Evolutionary conservation across 2,329 filamentous ascomycete genomes (phyloP), one percentile per base, ranked within the genome.

Genomic region (Claviceps pusilla): DNA sequence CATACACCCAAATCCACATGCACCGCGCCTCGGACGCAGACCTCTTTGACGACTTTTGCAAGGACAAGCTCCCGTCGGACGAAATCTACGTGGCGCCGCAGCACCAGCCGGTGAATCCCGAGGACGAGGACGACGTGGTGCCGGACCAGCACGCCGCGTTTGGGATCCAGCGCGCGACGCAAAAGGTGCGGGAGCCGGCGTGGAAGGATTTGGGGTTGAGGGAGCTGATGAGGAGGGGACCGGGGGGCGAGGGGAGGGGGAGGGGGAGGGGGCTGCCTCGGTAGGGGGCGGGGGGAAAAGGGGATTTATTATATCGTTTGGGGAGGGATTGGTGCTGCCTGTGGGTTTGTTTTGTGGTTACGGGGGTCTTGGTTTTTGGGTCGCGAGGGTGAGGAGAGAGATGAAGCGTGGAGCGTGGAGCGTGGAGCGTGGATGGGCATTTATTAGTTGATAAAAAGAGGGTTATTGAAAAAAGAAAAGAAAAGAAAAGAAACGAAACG

Each of bases 111-210:
- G 76, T 89, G 64, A 91, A 93, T 66, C 87, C 88, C 0, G 87
- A 93, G 68, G 87, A 93, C 66, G 87, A 93, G 69, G 88, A 93
- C 64, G 87, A 93, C 64, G 85, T 93, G 4, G 87, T 93, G 4
- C 87, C 88, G 0, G 87, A 93, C 68, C 87, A 93, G 70, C 87
- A 93, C 65, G 87, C 87, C 12, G 88, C 87, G 0, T 93, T 93
- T 66, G 88, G 87, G 43, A 93, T 94, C 62, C 82, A 87, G 67
- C 79, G 86, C 60, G 87, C 87, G 10, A 90, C 86, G 16, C 84
- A 89, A 70, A 78, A 78, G 59, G 76, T 74, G 61, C 78, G 77
- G 62, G 86, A 89, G 69, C 76, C 84, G 1, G 82, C 82, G 7
- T 94, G 87, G 87, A 84, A 84, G 65, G 87, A 93, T 64, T 70